Evolutionary conservation across 2,329 filamentous ascomycete species (phyloP).

Genomic region (Didymella segeticola): DNA sequence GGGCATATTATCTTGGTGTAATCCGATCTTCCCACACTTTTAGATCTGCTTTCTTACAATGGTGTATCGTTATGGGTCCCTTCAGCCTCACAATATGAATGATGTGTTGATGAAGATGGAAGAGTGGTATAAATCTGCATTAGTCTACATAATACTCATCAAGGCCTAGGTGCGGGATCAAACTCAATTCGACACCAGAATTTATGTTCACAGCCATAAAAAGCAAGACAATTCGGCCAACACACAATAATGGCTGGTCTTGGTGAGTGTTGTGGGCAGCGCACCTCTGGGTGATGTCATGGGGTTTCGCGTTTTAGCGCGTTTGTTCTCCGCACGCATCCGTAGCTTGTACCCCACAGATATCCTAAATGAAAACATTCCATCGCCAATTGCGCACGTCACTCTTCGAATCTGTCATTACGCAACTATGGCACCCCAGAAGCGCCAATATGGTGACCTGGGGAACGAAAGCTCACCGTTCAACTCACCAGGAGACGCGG

Average conservation of each 20-base stretch:
- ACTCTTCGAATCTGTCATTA: neutral
- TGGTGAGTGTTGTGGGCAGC: no score
- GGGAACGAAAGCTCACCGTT: constrained; percentile 8
- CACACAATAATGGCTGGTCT: no score
- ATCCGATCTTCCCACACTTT: neutral
- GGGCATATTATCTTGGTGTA: neutral
- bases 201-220: no score
- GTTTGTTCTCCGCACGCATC: constrained; percentile 10
- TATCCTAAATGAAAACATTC: constrained; percentile 2
- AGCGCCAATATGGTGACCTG: constrained; percentile 16
- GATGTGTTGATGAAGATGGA: no score
- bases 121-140: no score
- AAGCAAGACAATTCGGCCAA: no score
- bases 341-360: neutral
- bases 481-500: constrained; percentile 32
- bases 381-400: neutral
- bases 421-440: constrained; percentile 18
- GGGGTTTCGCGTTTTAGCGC: constrained; percentile 26
- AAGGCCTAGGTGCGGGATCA: no score
- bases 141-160: no score
- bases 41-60: no score
- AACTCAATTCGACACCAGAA: no score
- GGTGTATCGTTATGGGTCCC: no score
- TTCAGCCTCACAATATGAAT: no score
- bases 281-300: constrained; percentile 34